A percentile compares a stretch with the other conserved stretches of the same genome.
Evolutionary conservation across 2,329 filamentous ascomycete species (phyloP).

Genomic region (Uncinocarpus reesii): DNA sequence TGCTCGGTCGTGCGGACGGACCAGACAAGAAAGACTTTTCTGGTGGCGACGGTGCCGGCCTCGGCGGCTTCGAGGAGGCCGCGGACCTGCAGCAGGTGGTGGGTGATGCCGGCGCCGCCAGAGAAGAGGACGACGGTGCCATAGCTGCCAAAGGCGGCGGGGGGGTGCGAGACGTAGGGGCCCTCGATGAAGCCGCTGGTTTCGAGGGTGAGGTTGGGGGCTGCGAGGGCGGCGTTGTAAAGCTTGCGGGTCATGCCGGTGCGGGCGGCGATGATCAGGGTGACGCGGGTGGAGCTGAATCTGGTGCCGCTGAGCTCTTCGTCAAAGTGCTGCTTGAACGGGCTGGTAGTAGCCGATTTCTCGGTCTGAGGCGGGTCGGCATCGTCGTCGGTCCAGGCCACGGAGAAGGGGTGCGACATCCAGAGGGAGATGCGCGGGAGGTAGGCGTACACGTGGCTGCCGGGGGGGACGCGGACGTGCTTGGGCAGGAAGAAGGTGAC

Average conservation of each 20-base stretch:
- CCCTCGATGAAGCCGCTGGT: slow-evolving; percentile 52
- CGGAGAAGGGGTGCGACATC: slow-evolving; percentile 43
- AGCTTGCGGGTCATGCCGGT: slow-evolving; percentile 54
- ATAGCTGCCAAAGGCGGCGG: slow-evolving; percentile 47
- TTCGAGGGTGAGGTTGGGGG: slow-evolving; percentile 41
- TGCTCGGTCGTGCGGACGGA: slow-evolving; percentile 50
- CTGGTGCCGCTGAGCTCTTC: slow-evolving; percentile 18
- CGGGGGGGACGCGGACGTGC: slow-evolving; percentile 44
- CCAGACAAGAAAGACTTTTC: slow-evolving; percentile 53
- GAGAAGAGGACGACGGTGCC: slow-evolving; percentile 57
- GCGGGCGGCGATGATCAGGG: slow-evolving; percentile 50
- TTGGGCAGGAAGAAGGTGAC: slow-evolving; percentile 51
- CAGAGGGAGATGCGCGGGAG: slow-evolving; percentile 42
- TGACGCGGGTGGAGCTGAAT: slow-evolving; percentile 35
- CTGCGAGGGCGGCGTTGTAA: slow-evolving; percentile 45
- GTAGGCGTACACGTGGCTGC: slow-evolving; percentile 52
- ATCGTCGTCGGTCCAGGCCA: slow-evolving; percentile 35
- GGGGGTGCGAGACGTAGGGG: slow-evolving; percentile 52
- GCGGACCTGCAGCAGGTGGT: slow-evolving; percentile 52
- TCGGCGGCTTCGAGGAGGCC: slow-evolving; percentile 46
- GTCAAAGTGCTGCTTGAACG: slow-evolving; percentile 21
- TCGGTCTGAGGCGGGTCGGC: slow-evolving; percentile 3
- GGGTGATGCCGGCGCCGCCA: slow-evolving; percentile 56
- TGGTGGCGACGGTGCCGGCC: slow-evolving; percentile 46
- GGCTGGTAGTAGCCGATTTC: slow-evolving; percentile 17